Conservation (phyloP, 2,329 filamentous ascomycete species). For the Ilyonectria robusta region DNA sequence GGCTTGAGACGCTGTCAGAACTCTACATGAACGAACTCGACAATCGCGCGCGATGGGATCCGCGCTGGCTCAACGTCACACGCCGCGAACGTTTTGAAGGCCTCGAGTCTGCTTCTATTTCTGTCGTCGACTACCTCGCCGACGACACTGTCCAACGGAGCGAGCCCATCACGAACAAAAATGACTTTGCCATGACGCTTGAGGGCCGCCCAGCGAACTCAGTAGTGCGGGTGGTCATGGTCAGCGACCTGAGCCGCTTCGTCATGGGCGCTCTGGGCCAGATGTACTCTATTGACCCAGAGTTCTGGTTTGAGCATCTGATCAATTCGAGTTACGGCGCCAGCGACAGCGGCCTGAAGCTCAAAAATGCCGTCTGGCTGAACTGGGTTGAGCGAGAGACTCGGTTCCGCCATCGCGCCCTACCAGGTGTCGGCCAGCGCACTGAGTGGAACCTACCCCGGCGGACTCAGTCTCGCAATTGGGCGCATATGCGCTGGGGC, state of each 20-base stretch:
- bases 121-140: conserved; percentile 42
- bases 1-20: conserved; percentile 49
- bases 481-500: conserved; percentile 43
- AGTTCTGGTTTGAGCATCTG: conserved; percentile 51
- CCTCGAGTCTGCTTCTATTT: conserved; percentile 34
- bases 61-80: conserved; percentile 46
- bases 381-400: conserved; percentile 49
- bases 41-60: conserved; percentile 46
- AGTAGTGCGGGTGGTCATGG: conserved; percentile 43
- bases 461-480: conserved; percentile 30
- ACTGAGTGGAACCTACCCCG: conserved; percentile 44
- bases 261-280: conserved; percentile 49
- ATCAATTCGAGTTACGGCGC: conserved; percentile 46
- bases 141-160: conserved; percentile 27
- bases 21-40: conserved; percentile 50
- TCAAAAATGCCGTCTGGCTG: conserved; percentile 49
- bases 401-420: conserved; percentile 41
- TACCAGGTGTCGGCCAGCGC: conserved; percentile 41
- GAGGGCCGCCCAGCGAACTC: conserved; percentile 33
- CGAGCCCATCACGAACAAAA: conserved; percentile 24
- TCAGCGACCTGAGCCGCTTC: conserved; percentile 50
- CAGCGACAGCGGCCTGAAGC: conserved; percentile 47
- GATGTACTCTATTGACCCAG: conserved; percentile 46
- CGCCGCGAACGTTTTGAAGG: conserved; percentile 43
- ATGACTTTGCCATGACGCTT: conserved; percentile 31